A percentile compares a stretch with the other conserved stretches of the same genome.
These are phyloP conservation scores for Ogataea trehalophila DNA, from an alignment of 805 yeast genomes.

Conservation along the genomic window DNA sequence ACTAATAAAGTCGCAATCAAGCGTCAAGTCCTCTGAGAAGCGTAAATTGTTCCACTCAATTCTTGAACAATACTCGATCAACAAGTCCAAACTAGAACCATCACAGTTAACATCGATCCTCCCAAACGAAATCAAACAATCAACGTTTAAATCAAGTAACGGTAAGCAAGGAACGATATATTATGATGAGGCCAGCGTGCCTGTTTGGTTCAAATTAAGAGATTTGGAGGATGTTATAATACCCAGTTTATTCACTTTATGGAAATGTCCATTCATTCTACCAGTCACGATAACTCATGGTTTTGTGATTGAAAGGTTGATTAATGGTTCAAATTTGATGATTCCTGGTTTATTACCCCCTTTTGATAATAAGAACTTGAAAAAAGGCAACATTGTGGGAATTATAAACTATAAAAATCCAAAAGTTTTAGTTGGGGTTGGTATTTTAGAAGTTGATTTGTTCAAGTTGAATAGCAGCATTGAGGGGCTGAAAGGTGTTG, in stretches of 20 bases:
- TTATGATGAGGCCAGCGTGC: conserved; percentile 57
- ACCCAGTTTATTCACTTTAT: conserved; percentile 72
- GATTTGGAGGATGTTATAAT: conserved; percentile 39
- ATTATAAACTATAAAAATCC: conserved; percentile 61
- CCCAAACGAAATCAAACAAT: conserved; percentile 55
- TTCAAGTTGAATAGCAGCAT: conserved; percentile 36
- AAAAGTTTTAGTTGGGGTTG: conserved; percentile 65
- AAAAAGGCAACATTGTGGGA: conserved; percentile 61
- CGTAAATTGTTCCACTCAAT: conserved; percentile 45
- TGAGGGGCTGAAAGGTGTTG: conserved; percentile 70
- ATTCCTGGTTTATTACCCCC: conserved; percentile 65
- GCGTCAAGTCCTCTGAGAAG: conserved; percentile 78
- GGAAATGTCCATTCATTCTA: conserved; percentile 62
- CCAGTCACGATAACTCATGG: conserved; percentile 71
- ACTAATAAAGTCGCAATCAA: conserved; percentile 66
- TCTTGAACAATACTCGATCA: conserved; percentile 37
- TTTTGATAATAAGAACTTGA: conserved; percentile 42
- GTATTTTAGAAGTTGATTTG: conserved; percentile 51
- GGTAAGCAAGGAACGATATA: conserved; percentile 59
- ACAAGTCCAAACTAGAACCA: conserved; percentile 35
- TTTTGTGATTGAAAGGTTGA: conserved; percentile 64
- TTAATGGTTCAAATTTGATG: conserved; percentile 79
- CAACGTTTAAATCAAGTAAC: conserved; percentile 51
- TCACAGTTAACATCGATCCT: conserved; percentile 37
- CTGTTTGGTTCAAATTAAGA: conserved; percentile 66